Evolutionary conservation across 305 asterid genomes (phyloP).

Genomic region (Fraxinus sp.): DNA sequence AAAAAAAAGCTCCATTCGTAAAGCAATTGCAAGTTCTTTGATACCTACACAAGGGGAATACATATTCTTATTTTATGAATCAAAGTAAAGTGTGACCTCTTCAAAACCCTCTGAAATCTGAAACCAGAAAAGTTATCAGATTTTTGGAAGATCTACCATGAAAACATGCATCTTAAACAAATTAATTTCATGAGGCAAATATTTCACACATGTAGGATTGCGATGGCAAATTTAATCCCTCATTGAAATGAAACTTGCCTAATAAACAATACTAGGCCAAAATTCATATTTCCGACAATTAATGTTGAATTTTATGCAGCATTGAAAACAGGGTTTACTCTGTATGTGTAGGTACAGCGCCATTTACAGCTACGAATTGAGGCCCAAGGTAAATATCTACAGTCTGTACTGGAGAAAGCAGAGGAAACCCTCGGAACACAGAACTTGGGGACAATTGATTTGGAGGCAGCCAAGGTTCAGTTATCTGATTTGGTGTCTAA

Average conservation of each 20-base stretch:
- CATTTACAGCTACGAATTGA: constrained; percentile 88
- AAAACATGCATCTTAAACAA: not conserved
- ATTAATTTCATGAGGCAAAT: not conserved
- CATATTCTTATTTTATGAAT: too few relatives aligned
- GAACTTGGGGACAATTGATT: constrained; percentile 59
- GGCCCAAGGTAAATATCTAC: constrained; percentile 91
- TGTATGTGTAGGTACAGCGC: constrained; percentile 72
- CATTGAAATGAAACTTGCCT: not conserved
- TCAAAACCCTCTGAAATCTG: not conserved
- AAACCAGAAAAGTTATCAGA: not conserved
- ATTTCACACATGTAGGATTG: not conserved
- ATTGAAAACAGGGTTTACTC: constrained; percentile 16
- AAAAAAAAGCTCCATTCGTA: constrained; percentile 11
- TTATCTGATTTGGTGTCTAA: constrained; percentile 75
- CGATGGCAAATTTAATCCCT: not conserved
- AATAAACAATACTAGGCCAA: not conserved
- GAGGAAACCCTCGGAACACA: constrained; percentile 87
- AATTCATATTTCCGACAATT: not conserved
- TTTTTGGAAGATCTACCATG: not conserved
- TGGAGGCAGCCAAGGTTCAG: constrained; percentile 82
- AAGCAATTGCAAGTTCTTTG: constrained; percentile 7
- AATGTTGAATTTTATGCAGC: not conserved
- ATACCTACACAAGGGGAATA: not conserved
- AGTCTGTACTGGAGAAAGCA: constrained; percentile 87
- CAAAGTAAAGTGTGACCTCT: not conserved